Base-by-base conservation (phyloP, 1,284 basidiomycete species). In the Sporisorium reilianum region DNA sequence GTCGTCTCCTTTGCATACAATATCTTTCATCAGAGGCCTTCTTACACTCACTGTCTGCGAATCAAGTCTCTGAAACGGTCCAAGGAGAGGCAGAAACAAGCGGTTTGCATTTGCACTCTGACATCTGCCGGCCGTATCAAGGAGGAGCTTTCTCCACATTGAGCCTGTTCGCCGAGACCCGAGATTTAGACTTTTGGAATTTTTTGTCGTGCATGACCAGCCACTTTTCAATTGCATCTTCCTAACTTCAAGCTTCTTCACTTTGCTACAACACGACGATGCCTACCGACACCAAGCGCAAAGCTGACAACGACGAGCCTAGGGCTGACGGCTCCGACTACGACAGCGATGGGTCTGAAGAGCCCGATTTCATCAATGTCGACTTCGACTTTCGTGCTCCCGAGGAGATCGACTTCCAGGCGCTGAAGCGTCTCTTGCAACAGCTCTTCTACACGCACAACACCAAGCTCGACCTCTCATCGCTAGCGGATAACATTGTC, bases 381-480 rank as follows among this genome's bases (percentile, higher is more conserved):
- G 77, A 80, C 53, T 84, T 84, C 50, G 80, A 82, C 67, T 84
- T 83, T 34, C 68, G 64, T 5, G 68, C 81, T 7, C 81, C 81
- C 10, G 62, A 65, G 40, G 78, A 80, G 52, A 76, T 79, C 53
- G 82, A 84, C 55, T 76, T 71, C 26, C 79, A 71, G 41, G 81
- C 82, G 9, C 55, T 84, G 25, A 80, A 79, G 57, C 71, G 82
- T 2, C 80, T 83, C 25, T 60, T 80, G 60, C 79, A 81, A 52
- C 82, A 84, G 67, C 79, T 83, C 25, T 83, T 79, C 63, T 81
- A 81, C 57, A 83, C 82, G n/a, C 79, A 83, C 68, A 70, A 80
- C 23, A 70, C 74, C 42, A 70, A 78, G 30, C 52, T 84, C 30
- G 69, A 83, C 45, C 59, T 84, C 6, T 62, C 64, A 9, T 49